Evolutionary conservation across 257 asterid species (phyloP).

Genomic region (Solanum lignicaule): DNA sequence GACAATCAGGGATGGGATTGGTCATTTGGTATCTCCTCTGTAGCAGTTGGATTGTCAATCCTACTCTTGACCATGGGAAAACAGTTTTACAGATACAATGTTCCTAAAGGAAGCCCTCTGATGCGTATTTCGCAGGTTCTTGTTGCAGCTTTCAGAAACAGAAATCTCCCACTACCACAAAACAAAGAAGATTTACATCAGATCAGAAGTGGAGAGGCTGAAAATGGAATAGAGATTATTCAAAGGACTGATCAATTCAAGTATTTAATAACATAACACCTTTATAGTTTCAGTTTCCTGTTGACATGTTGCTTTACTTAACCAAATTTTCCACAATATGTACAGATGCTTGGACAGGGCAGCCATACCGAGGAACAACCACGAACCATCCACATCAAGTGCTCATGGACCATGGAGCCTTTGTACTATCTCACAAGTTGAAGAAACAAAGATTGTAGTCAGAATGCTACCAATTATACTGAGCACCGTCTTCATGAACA

Average conservation of each 20-base stretch:
- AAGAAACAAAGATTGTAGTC: conserved; percentile 55
- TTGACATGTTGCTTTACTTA: neutral
- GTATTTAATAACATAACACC: conserved; percentile 12
- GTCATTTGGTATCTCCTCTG: conserved; percentile 47
- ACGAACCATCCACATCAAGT: conserved; percentile 1
- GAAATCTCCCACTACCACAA: conserved; percentile 37
- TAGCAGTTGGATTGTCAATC: conserved; percentile 29
- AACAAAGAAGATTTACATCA: conserved; percentile 33
- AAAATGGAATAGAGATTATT: conserved; percentile 32
- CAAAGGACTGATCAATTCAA: conserved; percentile 56
- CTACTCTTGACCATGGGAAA: conserved; percentile 43
- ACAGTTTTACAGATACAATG: conserved; percentile 30
- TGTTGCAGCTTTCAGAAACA: conserved; percentile 48
- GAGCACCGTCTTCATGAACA: conserved; percentile 68
- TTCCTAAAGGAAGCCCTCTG: conserved; percentile 54
- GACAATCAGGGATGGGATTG: conserved; percentile 70
- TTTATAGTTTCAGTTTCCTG: neutral
- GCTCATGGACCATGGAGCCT: conserved; percentile 37
- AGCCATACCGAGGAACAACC: conserved; percentile 23
- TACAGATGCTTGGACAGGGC: conserved; percentile 57
- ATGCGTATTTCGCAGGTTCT: conserved; percentile 40
- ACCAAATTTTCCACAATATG: neutral
- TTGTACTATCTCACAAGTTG: conserved; percentile 59
- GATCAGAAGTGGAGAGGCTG: conserved; percentile 29
- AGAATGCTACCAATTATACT: conserved; percentile 64